Base-by-base conservation (phyloP, 371 early-diverging fungal genomes). In the Nematocida minor region DNA sequence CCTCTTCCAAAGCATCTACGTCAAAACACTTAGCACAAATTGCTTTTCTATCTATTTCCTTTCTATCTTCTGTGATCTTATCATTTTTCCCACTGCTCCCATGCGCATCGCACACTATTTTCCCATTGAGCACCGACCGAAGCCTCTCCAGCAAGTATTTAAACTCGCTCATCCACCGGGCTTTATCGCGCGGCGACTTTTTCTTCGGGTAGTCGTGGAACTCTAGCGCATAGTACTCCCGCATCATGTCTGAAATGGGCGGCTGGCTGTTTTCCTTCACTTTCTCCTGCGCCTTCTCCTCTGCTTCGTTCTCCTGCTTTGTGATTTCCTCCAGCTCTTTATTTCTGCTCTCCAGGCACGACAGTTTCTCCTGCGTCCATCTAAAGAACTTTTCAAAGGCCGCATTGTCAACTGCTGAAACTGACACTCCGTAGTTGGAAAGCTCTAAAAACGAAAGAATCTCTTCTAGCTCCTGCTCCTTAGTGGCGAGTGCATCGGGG, bases 171-270 rank as follows among this genome's bases (percentile, higher is more conserved):
- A 64, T 48, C 77, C 77, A 74, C 31, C 31, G 46, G 1, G 27
- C 20, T 29, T 64, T 62, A 48, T 74, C 77, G n/a, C 66, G 16
- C 6, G 77, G 53, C 7, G 77, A 74, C 53, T 47, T 62, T 48
- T 74, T 74, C 49, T 64, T 74, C 14, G 77, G 77, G 34, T 74
- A 74, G 29, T 74, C 77, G 38, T 74, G 77, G 31, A 74, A 74
- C 66, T 74, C 77, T 40, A 74, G 46, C 4, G 49, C 6, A 25
- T 64, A 74, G 77, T 74, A 74, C 32, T 64, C 77, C 41, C 32
- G 40, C 14, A 74, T 25, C 11, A 25, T 25, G 27, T 60, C 36
- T 18, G 47, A 47, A 18, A 42, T 11, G 6, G 53, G 22, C 4
- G n/a, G 9, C 4, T n/a, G 2, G 3, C 9, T 18, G 7, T 16